A percentile compares a stretch with the other conserved stretches of the same genome.
Evolutionary conservation across 192 early-diverging fungal genomes (phyloP).

Genomic region (Powellomyces hirtus): DNA sequence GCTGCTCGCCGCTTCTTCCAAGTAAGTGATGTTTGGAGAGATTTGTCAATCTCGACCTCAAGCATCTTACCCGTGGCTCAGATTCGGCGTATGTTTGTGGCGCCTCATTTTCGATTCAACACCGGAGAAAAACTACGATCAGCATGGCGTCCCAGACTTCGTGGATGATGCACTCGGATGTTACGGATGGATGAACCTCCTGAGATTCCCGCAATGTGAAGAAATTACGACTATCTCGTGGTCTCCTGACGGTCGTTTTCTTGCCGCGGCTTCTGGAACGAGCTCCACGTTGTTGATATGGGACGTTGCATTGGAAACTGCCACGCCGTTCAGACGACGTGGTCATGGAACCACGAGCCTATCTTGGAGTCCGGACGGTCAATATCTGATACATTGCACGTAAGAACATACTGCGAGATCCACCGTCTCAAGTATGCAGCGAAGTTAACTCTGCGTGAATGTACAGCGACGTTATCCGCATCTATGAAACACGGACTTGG

Average conservation of each 20-base stretch:
- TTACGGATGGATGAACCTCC: conserved; percentile 41
- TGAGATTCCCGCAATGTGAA: conserved; percentile 33
- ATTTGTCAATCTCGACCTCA: background rate
- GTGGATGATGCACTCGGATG: conserved; percentile 1
- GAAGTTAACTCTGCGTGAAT: too few species aligned
- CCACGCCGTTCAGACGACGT: conserved; percentile 30
- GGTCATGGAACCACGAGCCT: conserved; percentile 37
- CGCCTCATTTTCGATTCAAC: conserved; percentile 13
- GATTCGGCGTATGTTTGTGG: conserved; percentile 56
- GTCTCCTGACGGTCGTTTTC: conserved; percentile 47
- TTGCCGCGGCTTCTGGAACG: conserved; percentile 39
- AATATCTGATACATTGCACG: conserved; percentile 42
- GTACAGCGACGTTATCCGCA: conserved; percentile 26
- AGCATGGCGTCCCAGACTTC: background rate
- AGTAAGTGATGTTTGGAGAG: conserved; percentile 21
- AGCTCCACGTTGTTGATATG: conserved; percentile 42
- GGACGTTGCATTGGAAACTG: conserved; percentile 37
- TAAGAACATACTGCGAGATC: conserved; percentile 26
- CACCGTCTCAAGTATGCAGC: conserved; percentile 52
- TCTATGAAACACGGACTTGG: conserved; percentile 57
- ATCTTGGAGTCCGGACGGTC: conserved; percentile 54
- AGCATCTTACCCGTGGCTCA: background rate
- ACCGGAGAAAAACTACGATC: background rate
- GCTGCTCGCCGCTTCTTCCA: conserved; percentile 47
- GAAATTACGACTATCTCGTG: conserved; percentile 38